phyloP scores from a whole-genome alignment of 805 yeast species.

The Blastobotrys peoriensis region DNA sequence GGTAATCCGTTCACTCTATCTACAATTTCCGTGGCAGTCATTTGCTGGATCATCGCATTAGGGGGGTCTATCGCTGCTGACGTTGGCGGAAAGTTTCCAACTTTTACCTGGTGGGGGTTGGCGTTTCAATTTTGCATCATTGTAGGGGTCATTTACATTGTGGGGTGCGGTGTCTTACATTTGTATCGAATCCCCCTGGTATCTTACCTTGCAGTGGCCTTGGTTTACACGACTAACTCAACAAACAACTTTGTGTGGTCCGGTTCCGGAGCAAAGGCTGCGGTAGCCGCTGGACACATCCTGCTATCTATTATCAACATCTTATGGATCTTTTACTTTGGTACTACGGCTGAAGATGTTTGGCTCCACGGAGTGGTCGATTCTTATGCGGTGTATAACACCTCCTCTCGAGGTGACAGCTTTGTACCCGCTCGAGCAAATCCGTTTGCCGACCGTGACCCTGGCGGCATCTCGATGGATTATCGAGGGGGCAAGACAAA shows the following conservation, averaged over 20 bases:
- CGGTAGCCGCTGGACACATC: slow-evolving; percentile 91
- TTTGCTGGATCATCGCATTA: slow-evolving; percentile 84
- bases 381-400: slow-evolving; percentile 52
- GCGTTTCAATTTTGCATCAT: slow-evolving; percentile 68
- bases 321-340: slow-evolving; percentile 83
- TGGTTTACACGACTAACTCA: slow-evolving; percentile 78
- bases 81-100: slow-evolving; percentile 49
- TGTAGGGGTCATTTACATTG: slow-evolving; percentile 46
- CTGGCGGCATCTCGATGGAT: slow-evolving; percentile 14
- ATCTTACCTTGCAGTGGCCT: slow-evolving; percentile 60
- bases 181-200: slow-evolving; percentile 53
- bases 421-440: not conserved
- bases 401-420: slow-evolving; percentile 1
- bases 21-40: slow-evolving; percentile 63
- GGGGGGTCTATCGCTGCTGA: slow-evolving; percentile 69
- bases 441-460: slow-evolving; percentile 3
- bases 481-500: slow-evolving; percentile 9
- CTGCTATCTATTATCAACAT: slow-evolving; percentile 74
- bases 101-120: slow-evolving; percentile 95
- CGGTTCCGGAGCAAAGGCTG: slow-evolving; percentile 57
- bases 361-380: slow-evolving; percentile 81
- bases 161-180: slow-evolving; percentile 56
- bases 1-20: slow-evolving; percentile 87
- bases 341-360: slow-evolving; percentile 76
- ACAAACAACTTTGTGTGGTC: slow-evolving; percentile 74